phyloP scores from a whole-genome alignment of 768 basidiomycete genomes.

The Termitomyces sp. region DNA sequence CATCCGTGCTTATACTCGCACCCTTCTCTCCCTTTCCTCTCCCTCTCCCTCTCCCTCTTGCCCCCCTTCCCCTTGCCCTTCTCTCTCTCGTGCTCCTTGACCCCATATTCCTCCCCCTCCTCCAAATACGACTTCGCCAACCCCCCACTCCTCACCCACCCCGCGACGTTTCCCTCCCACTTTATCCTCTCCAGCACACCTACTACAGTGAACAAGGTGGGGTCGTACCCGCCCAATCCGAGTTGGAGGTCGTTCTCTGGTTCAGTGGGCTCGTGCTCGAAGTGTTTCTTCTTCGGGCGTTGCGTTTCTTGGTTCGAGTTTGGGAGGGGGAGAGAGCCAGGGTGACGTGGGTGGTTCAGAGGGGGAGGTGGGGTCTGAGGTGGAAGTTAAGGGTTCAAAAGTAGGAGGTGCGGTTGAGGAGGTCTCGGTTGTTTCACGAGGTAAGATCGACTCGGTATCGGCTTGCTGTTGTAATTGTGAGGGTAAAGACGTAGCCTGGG shows the following conservation, averaged over 20 bases:
- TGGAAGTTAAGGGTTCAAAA: too few relatives aligned
- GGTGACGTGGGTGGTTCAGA: background rate
- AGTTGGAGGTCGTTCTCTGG: background rate
- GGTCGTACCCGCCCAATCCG: constrained; percentile 37
- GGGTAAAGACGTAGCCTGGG: background rate
- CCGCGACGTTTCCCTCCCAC: constrained; percentile 59
- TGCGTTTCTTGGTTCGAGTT: constrained; percentile 13
- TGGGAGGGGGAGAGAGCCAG: background rate
- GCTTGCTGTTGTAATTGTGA: too few relatives aligned
- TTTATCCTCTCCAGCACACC: constrained; percentile 64
- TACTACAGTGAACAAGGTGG: constrained; percentile 61
- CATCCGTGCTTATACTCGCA: background rate
- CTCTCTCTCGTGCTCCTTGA: background rate
- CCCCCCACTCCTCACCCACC: constrained; percentile 46
- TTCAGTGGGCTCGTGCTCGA: background rate
- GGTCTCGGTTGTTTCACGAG: background rate
- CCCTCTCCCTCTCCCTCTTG: background rate
- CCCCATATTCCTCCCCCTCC: background rate
- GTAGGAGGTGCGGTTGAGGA: too few relatives aligned
- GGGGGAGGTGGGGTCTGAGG: too few relatives aligned
- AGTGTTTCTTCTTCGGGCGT: constrained; percentile 7
- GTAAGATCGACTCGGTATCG: background rate
- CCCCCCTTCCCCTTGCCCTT: background rate
- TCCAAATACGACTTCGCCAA: background rate
- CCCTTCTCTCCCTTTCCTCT: background rate